Conservation (phyloP, 345 rosid genomes). For the Boechera stricta region DNA sequence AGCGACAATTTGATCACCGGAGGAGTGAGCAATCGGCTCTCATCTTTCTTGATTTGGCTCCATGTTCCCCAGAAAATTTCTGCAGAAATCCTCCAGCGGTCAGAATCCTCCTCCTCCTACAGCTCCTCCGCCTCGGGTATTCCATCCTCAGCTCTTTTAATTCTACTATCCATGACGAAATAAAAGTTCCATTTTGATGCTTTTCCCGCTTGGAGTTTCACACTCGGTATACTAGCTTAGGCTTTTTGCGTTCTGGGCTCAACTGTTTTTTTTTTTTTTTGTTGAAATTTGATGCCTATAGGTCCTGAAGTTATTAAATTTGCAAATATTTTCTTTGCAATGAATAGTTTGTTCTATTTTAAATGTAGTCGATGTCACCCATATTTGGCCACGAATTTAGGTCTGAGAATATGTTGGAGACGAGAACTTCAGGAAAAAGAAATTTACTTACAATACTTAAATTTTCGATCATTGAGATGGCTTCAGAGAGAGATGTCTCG, state of each 20-base stretch:
- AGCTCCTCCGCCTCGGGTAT: conserved; percentile 50
- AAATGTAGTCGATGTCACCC: not conserved
- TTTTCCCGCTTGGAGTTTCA: conserved; percentile 13
- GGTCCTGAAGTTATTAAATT: not conserved
- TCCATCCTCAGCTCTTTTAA: not conserved
- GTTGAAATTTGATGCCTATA: not conserved
- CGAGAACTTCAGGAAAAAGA: conserved; percentile 3
- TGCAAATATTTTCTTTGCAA: conserved; percentile 4
- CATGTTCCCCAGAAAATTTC: conserved; percentile 60
- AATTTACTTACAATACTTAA: not conserved
- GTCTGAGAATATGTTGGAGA: not conserved
- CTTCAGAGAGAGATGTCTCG: conserved; percentile 3
- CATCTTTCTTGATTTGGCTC: conserved; percentile 36
- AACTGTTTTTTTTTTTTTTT: not conserved
- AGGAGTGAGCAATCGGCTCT: conserved; percentile 24
- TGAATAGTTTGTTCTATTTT: not conserved
- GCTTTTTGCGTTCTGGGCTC: conserved; percentile 2
- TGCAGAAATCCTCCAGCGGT: conserved; percentile 47
- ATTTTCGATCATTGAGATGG: conserved; percentile 1
- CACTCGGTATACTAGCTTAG: conserved; percentile 13
- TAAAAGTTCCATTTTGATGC: conserved; percentile 11
- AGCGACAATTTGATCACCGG: conserved; percentile 9
- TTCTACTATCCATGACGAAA: not conserved
- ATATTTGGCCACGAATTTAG: not conserved
- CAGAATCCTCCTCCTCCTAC: conserved; percentile 39